Conservation (phyloP, 73 alveolate genomes). For the Blepharisma stoltei region DNA sequence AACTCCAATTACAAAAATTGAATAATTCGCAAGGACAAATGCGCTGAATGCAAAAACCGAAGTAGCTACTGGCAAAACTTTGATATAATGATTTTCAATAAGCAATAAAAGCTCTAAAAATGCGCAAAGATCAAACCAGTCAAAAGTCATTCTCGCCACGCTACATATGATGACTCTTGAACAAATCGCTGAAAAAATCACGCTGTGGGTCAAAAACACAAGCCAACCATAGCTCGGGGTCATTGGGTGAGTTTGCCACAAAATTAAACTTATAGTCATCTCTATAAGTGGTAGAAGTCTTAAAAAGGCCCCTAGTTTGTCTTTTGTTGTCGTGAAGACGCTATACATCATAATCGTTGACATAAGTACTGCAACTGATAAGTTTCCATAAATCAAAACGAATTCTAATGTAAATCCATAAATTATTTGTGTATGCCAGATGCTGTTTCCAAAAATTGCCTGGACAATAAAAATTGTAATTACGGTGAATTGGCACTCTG, state of each 20-base stretch:
- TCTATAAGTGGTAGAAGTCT: slow-evolving; percentile 5
- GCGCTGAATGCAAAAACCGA: not conserved
- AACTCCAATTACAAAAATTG: too few relatives aligned
- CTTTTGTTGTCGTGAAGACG: not conserved
- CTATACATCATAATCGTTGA: not conserved
- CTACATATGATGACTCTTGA: slow-evolving; percentile 20
- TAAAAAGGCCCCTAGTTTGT: not conserved
- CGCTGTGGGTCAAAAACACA: not conserved
- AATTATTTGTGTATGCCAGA: not conserved
- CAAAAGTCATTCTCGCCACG: not conserved
- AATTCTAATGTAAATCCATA: slow-evolving; percentile 11
- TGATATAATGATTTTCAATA: not conserved
- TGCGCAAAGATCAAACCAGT: slow-evolving; percentile 5
- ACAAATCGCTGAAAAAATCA: not conserved
- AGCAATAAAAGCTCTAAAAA: not conserved
- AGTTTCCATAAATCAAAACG: not conserved
- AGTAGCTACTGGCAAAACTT: not conserved
- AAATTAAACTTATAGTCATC: not conserved
- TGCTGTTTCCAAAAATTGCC: not conserved
- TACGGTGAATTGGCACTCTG: slow-evolving; percentile 44
- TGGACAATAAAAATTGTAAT: slow-evolving; percentile 26
- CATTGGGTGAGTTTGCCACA: not conserved
- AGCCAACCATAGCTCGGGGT: not conserved
- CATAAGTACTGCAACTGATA: not conserved
- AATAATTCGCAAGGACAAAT: too few relatives aligned